Evolutionary conservation across 1,284 basidiomycete species (phyloP), one percentile per base, ranked within the genome.

Genomic region (Wallemia mellicola): DNA sequence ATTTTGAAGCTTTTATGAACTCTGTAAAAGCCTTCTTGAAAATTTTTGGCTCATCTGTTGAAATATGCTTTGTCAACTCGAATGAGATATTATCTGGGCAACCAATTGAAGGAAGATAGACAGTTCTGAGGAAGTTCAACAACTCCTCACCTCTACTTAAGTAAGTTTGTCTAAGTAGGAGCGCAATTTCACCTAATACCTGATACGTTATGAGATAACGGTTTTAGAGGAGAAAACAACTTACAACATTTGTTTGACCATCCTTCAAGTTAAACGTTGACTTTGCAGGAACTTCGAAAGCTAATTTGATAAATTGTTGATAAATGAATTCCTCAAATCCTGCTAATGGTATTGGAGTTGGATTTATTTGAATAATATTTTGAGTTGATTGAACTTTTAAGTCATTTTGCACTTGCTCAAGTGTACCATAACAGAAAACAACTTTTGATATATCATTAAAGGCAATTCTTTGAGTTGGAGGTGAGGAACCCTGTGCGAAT

Each of bases 261-360:
- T 92, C 87, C 65, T 83, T 83, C 64, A 84, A 74, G 67, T 92
- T 92, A 67, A 96, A 89, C 54, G 79, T 76, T 0, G 82, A 77
- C 24, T 77, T 75, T 14, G 83, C 80, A 0, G 89, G 80, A 2
- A 95, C 79, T 24, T 80, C 76, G 68, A 99, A 95, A 28, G 82
- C 81, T 1, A 81, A 73, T 2, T 86, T 86, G 59, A 96, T 74
- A 54, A 95, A 72, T 9, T 81, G 79, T 64, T 92, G 83, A 68
- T 98, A 99, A 58, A 95, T 77, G 68, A 94, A 94, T 15, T 78
- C 76, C 65, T 95, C 88, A 67, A 96, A 98, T 0, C 92, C 92
- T 15, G 87, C 86, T 27, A 98, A 70, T 19, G 76, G 73, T 61
- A 76, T 74, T 11, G 68, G 69, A 56, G 71, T 62, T 60, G 66